Base-by-base conservation (phyloP, 768 basidiomycete species). In the Termitomyces sp. region DNA sequence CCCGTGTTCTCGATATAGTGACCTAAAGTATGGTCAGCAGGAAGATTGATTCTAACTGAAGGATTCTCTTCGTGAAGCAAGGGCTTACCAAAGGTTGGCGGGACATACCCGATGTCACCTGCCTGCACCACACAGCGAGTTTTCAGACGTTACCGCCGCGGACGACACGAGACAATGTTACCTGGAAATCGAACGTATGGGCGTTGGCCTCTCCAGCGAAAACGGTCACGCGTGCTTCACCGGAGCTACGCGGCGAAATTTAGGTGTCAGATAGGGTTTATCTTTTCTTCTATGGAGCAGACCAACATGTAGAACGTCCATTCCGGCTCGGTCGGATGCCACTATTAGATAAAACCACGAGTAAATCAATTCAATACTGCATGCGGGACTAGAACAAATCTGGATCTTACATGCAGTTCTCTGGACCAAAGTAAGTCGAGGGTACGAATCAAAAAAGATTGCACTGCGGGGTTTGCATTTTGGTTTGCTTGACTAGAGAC, bases 1-100 rank as follows among this genome's bases (percentile, higher is more conserved):
- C 85, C 85, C 4, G 77, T 83, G 67, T 87, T 86, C 66, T 87
- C 85, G 28, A 88, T 74, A 64, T 87, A 87, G 64, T 88, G 87
- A 1, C 84, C 84, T 80, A 61, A 54, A 62, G 56, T 36, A 36
- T 46, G 16, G 35, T 36, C 35, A 36, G 35, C 13, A 36, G 13
- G 2, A 3, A 14, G 30, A 30, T 7, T 30, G 7, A 14, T 14
- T 4, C 13, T 36, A 36, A 1, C 12, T 14, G 13, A 36, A 22
- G 20, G 55, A 2, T 12, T 24, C 24, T n/a, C 36, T 8, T 20
- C 28, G 3, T 47, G 1, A 47, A 46, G 57, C 9, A 3, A 24
- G 16, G n/a, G n/a, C 64, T 50, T 56, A 73, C 71, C 74, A 45
- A 63, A 72, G 3, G 72, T 71, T 13, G 72, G 68, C 2, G 73